Base-by-base conservation (phyloP, 1,284 basidiomycete species). In the Sphaerobolus stellatus region DNA sequence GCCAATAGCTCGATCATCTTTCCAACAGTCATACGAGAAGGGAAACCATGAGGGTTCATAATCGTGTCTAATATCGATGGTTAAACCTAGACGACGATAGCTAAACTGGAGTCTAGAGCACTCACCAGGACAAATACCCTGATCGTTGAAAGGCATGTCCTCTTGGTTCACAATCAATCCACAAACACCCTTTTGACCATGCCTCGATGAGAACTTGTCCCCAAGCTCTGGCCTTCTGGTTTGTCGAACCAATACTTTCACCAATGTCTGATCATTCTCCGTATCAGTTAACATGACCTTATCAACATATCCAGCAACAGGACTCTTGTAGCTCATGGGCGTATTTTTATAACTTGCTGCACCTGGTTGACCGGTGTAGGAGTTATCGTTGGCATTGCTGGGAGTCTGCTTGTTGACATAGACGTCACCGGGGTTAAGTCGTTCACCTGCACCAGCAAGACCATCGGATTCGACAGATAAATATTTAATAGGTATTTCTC, bases 21-120 rank as follows among this genome's bases (percentile, higher is more conserved):
- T 45, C 97, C 97, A 36, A 99, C 97, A 30, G 97, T 98, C 96
- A 99, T 99, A 52, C 97, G 93, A 54, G 94, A 97, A 2, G 97
- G 97, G 81, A 99, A 99, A 66, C 97, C 97, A 73, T 99, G 97
- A 3, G 97, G 97, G 70, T 99, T 99, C 96, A 99, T 99, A 75
- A 99, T 98, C 20, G 96, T 93, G 73, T 99, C 97, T 86, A 74
- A 52, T 57, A 18, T 18, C 41, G 11, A 14, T 43, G n/a, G 18
- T 27, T 18, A 22, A 40, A 40, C 29, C 18, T 22, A 50, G 36
- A 20, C 24, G n/a, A 30, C 33, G 9, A 29, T 20, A 13, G 25
- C 9, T 20, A 4, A 6, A 29, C 52, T 31, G n/a, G 20, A 22
- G 27, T 13, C 31, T 47, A 24, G 27, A 29, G 16, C 54, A 68